phyloP scores from a whole-genome alignment of 2,329 filamentous ascomycete species.

The Neofusicoccum parvum region DNA sequence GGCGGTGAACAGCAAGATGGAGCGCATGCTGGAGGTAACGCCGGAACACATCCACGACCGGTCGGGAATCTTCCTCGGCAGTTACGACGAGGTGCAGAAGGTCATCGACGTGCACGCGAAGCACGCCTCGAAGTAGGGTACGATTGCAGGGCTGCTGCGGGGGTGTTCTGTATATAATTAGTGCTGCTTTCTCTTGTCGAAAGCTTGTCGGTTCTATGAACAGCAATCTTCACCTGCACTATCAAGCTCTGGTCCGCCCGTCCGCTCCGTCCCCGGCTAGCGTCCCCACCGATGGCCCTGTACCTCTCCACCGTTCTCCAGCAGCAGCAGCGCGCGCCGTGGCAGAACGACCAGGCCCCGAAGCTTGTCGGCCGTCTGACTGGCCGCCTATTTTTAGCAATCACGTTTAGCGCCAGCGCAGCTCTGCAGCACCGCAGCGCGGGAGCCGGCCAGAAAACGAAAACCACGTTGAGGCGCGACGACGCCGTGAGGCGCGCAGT shows the following conservation, averaged over 20 bases:
- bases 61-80: conserved; percentile 95
- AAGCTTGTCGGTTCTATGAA: not conserved
- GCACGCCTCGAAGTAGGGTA: conserved; percentile 29
- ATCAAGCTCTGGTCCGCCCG: conserved; percentile 2
- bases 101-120: conserved; percentile 81
- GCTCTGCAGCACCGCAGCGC: not conserved
- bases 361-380: not conserved
- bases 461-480: conserved; percentile 2
- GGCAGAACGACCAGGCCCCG: not conserved
- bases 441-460: not conserved
- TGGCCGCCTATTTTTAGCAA: conserved; percentile 14
- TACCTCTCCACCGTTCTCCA: not conserved
- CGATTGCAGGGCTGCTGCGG: not conserved
- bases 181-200: not conserved
- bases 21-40: conserved; percentile 83
- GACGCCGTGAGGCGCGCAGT: not conserved
- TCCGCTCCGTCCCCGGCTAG: not conserved
- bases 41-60: conserved; percentile 94
- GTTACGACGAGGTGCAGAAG: conserved; percentile 93
- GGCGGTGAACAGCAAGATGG: conserved; percentile 88
- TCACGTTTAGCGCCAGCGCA: conserved; percentile 6
- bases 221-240: conserved; percentile 5
- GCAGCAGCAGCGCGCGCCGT: not conserved
- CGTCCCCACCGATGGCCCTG: not conserved
- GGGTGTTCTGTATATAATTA: conserved; percentile 3